phyloP scores from a whole-genome alignment of 192 early-diverging fungal species.

The Oehlia diaphana region DNA sequence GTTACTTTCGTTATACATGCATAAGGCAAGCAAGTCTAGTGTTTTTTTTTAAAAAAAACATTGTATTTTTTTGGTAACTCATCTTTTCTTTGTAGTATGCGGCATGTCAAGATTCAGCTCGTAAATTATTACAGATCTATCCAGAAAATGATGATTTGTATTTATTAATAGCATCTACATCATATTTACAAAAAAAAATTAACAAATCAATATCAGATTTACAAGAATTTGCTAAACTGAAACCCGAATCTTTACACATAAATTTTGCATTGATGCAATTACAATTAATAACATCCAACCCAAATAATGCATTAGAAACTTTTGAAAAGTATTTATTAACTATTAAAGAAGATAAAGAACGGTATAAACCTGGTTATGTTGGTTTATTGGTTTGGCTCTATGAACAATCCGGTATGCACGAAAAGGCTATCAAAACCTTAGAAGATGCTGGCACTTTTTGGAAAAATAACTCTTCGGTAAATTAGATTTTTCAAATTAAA shows the following conservation, averaged over 20 bases:
- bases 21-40: constrained; percentile 38
- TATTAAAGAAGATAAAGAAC: constrained; percentile 34
- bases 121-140: constrained; percentile 54
- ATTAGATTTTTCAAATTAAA: neutral
- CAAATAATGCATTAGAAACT: constrained; percentile 49
- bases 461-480: constrained; percentile 36
- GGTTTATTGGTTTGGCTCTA: constrained; percentile 73
- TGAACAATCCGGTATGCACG: constrained; percentile 59
- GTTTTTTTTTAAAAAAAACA: too few species aligned
- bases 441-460: constrained; percentile 60
- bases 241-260: constrained; percentile 52
- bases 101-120: constrained; percentile 53
- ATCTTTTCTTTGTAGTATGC: constrained; percentile 36
- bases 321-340: constrained; percentile 44
- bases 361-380: constrained; percentile 63
- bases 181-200: constrained; percentile 55
- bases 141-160: constrained; percentile 60
- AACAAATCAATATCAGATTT: constrained; percentile 60
- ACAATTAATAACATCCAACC: constrained; percentile 49
- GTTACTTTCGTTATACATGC: constrained; percentile 55
- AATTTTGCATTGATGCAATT: constrained; percentile 66
- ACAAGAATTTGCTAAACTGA: constrained; percentile 38
- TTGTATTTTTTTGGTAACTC: neutral
- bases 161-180: constrained; percentile 57
- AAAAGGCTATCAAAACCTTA: constrained; percentile 58